Base-by-base conservation (phyloP, 2,329 filamentous ascomycete genomes). In the Magnaporthales sp. region DNA sequence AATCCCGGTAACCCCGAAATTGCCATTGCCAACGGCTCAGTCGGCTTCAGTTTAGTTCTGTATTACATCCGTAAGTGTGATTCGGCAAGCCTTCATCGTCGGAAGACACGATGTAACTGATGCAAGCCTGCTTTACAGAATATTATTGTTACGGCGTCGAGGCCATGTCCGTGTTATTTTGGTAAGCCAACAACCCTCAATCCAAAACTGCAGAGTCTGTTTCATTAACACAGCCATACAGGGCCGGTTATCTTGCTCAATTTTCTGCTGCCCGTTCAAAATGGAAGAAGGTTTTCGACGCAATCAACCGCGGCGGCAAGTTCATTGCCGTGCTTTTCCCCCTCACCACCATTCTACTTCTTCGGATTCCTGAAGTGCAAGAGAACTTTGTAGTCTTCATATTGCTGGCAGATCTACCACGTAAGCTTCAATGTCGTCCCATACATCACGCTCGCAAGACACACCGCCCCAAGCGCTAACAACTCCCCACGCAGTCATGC, bases 61-160 rank as follows among this genome's bases (percentile, higher is more conserved):
- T 73, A 71, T 27, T 73, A 73, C 51, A 69, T 73, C 13, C 71
- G 72, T 73, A 66, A 51, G 71, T 19, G 6, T 65, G 29, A 60
- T 63, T 1, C 67, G 66, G 64, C 64, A 11, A n/a, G 1, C 9
- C 22, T 26, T 11, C 2, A 4, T 8, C 2, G 9, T 26, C 4
- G 9, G 27, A 29, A 11, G n/a, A 63, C 22, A 4, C 15, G 7
- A 63, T n/a, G 29, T 11, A 29, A 51, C 32, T 31, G 32, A 26
- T 15, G n/a, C n/a, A 19, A 6, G 13, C 29, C 13, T 22, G 22
- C 22, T 2, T 3, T 5, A 11, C 22, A 64, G 62, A 64, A 51
- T 64, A 64, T 15, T 64, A 64, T 15, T 64, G 62, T 9, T 64
- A 64, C 22, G 29, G 10, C n/a, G 62, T 64, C 2, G 62, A 64